Evolutionary conservation across 2,329 filamentous ascomycete genomes (phyloP), one percentile per base, ranked within the genome.

Genomic region (Exophiala sideris): DNA sequence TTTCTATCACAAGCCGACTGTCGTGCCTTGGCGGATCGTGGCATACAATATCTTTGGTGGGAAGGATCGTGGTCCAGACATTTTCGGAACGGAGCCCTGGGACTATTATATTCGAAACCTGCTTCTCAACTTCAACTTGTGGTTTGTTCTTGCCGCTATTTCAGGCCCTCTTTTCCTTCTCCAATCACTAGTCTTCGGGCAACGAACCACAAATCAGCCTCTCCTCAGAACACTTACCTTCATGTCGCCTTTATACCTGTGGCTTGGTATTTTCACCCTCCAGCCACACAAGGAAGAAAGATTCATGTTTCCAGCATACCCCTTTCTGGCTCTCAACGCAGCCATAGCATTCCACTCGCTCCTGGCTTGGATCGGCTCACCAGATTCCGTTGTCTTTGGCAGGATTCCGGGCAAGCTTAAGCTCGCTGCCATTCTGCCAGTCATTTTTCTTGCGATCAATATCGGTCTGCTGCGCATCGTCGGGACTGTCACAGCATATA

Each of bases 261-360:
- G 94, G 94, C 80, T 99, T 24, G 82, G 74, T 3, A 94, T 97
- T 58, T 97, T 99, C 73, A 92, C 89, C 0, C 69, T 87, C 7
- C 94, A 99, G 68, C 89, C 94, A 12, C 94, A 99, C 74, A 99
- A 99, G 67, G 94, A 99, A 70, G 94, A 99, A 72, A 81, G 94
- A 5, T 99, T 99, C 76, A 97, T 99, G 91, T 99, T 96, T 66
- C 94, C 94, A 0, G 88, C 84, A 2, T 99, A 99, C 66, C 94
- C 94, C 1, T 90, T 92, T 59, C 78, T 99, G 35, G 87, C 88
- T 0, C 78, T 99, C 34, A 96, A 96, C 65, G 91, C 91, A 2
- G 88, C 92, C 7, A 81, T 96, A 49, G 82, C 89, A 3, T 75
- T 95, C 34, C 91, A 97, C 69, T 87, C 95, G 54, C 66, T 95